Percentiles rank a stretch among this genome's conserved stretches.
phyloP scores from a whole-genome alignment of 495 filamentous ascomycete species.

The Neurospora sp. region DNA sequence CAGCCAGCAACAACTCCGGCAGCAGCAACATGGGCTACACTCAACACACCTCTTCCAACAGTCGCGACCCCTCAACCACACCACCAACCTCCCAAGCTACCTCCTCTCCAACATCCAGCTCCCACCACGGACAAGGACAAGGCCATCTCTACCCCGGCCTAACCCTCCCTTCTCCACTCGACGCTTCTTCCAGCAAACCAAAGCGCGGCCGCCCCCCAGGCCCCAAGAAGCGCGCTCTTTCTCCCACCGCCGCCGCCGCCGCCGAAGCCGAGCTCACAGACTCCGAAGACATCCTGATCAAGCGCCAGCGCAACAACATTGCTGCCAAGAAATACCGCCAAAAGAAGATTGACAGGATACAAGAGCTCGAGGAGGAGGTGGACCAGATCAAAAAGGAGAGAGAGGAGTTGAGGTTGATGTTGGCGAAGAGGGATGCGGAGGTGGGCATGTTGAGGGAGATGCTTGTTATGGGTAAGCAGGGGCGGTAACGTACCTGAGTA shows the following conservation, averaged over 20 bases:
- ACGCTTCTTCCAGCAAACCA: neutral
- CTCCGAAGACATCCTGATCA: constrained; percentile 22
- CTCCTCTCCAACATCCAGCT: neutral
- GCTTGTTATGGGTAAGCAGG: constrained; percentile 24
- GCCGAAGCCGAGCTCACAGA: neutral
- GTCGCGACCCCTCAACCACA: neutral
- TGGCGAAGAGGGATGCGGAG: constrained; percentile 57
- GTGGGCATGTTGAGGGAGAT: constrained; percentile 32
- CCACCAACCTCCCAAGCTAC: neutral
- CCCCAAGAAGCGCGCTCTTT: neutral
- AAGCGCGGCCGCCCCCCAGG: constrained; percentile 8
- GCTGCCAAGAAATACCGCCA: constrained; percentile 63
- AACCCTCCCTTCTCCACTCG: neutral
- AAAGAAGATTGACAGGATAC: constrained; percentile 56
- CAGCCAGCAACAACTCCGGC: neutral
- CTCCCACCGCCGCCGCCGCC: neutral
- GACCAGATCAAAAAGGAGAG: constrained; percentile 48
- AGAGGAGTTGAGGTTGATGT: constrained; percentile 53
- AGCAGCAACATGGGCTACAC: neutral
- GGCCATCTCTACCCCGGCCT: neutral
- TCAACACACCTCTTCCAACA: neutral
- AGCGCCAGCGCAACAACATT: constrained; percentile 58
- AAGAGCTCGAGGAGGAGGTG: constrained; percentile 50
- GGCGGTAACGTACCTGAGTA: neutral
- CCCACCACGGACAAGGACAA: neutral